Evolutionary conservation across 2,329 filamentous ascomycete species (phyloP).

Genomic region (Cryphonectria radicalis): DNA sequence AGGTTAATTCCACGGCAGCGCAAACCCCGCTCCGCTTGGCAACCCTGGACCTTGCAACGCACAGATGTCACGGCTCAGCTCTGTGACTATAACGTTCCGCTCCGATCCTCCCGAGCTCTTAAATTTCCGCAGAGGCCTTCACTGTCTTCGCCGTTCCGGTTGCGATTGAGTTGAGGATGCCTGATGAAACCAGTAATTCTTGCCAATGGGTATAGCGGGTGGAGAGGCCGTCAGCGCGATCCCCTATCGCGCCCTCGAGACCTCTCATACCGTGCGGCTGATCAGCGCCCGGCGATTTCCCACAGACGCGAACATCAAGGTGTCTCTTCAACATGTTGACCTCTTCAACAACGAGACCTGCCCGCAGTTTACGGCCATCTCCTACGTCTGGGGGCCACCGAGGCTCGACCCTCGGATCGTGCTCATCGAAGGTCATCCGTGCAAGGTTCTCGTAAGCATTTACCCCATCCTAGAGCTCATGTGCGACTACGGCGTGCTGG

Average conservation of each 20-base stretch:
- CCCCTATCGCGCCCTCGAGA: not conserved
- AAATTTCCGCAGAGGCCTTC: not conserved
- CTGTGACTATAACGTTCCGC: not conserved
- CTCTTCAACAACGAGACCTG: not conserved
- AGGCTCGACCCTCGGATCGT: not conserved
- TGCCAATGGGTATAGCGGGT: not conserved
- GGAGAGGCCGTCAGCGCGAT: not conserved
- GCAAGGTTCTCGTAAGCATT: not conserved
- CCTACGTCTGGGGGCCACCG: slow-evolving; percentile 5
- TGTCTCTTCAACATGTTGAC: not conserved
- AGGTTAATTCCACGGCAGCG: not conserved
- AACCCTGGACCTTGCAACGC: not conserved
- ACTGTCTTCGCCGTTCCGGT: not conserved
- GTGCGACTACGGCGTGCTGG: not conserved
- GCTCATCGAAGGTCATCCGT: not conserved
- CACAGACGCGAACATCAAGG: not conserved
- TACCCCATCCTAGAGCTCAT: slow-evolving; percentile 11
- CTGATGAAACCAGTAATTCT: not conserved
- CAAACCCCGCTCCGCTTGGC: not conserved
- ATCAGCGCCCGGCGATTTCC: not conserved
- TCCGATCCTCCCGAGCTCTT: not conserved
- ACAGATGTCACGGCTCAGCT: not conserved
- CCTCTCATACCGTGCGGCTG: slow-evolving; percentile 8
- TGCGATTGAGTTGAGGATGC: not conserved
- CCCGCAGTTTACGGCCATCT: not conserved